Evolutionary conservation across 163 green algal genomes (phyloP).

Genomic region (Prototheca wickerhamii): DNA sequence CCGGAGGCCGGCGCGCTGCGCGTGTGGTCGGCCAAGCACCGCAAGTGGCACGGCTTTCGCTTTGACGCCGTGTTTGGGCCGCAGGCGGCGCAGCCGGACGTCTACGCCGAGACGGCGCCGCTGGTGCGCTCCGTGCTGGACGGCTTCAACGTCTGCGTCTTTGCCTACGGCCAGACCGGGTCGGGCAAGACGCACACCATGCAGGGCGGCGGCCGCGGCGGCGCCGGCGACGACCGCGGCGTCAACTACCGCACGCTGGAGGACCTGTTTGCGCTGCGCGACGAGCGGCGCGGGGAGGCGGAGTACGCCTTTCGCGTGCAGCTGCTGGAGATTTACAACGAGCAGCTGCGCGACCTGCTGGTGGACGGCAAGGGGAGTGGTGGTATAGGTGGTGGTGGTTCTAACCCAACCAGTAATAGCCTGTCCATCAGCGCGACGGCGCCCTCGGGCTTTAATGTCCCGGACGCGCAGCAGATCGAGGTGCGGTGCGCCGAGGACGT

Average conservation of each 20-base stretch:
- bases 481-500: conserved; percentile 65
- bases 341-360: conserved; percentile 70
- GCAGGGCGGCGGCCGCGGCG: conserved; percentile 54
- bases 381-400: conserved; percentile 5
- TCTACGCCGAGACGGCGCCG: conserved; percentile 81
- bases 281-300: conserved; percentile 62
- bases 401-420: too few relatives aligned
- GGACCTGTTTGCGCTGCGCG: conserved; percentile 72
- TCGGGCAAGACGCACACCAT: conserved; percentile 93
- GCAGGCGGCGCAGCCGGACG: conserved; percentile 54
- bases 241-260: conserved; percentile 89
- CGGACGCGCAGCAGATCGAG: conserved; percentile 53
- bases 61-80: conserved; percentile 80
- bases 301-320: conserved; percentile 73
- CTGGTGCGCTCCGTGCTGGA: conserved; percentile 87
- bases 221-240: conserved; percentile 43
- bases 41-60: conserved; percentile 46
- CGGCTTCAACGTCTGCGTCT: conserved; percentile 95
- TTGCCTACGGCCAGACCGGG: conserved; percentile 87
- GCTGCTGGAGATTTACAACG: conserved; percentile 97
- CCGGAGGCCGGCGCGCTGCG: conserved; percentile 41
- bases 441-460: conserved; percentile 72
- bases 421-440: conserved; percentile 72
- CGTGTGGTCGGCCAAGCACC: conserved; percentile 42
- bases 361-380: conserved; percentile 2